These are phyloP conservation scores for Mediolabrus comicus DNA, from an alignment of 108 stramenopile genomes.

Conservation along the genomic window DNA sequence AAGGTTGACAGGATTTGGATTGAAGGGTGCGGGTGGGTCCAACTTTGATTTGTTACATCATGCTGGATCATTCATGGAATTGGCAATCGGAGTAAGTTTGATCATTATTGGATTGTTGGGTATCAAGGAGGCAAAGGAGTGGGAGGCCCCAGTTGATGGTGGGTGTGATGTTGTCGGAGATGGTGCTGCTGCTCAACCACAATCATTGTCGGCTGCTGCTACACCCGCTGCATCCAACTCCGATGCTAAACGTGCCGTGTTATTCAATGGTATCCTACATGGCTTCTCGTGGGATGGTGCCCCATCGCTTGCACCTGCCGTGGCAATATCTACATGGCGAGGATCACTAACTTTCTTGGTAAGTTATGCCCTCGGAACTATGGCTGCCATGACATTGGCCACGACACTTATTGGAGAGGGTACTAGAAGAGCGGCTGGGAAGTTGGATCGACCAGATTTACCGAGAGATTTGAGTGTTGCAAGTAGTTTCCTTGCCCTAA, in stretches of 20 bases:
- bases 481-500: conserved; percentile 76
- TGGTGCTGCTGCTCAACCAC: background rate
- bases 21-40: conserved; percentile 15
- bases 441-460: conserved; percentile 82
- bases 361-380: conserved; percentile 94
- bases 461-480: conserved; percentile 80
- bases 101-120: conserved; percentile 93
- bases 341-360: conserved; percentile 86
- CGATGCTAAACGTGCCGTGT: conserved; percentile 79
- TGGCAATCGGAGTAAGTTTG: conserved; percentile 87
- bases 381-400: conserved; percentile 81
- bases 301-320: conserved; percentile 90
- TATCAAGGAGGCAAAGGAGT: conserved; percentile 80
- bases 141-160: conserved; percentile 6
- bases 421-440: conserved; percentile 74
- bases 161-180: background rate
- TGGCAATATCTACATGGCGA: conserved; percentile 88
- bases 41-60: conserved; percentile 35
- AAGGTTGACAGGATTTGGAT: conserved; percentile 22
- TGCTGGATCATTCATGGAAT: conserved; percentile 69
- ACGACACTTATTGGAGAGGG: conserved; percentile 88
- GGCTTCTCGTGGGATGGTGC: conserved; percentile 98
- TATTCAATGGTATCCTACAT: conserved; percentile 94
- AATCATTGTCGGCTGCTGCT: conserved; percentile 6
- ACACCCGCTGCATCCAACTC: conserved; percentile 39